Conservation (phyloP, 1,284 basidiomycete genomes). For the Polyporus tsugae region DNA sequence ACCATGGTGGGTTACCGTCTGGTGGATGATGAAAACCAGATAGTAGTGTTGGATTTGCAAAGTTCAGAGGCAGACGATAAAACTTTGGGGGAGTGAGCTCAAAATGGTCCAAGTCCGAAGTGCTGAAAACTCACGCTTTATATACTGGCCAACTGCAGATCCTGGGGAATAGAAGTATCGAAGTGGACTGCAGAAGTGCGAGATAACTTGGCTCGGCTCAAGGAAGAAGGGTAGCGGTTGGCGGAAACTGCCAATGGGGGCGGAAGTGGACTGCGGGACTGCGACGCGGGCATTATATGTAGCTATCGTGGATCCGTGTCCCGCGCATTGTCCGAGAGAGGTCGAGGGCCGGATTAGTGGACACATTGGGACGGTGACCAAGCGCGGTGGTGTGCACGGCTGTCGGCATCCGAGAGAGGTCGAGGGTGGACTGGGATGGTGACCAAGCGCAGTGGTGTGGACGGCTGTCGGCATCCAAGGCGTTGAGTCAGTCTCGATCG, state of each 20-base stretch:
- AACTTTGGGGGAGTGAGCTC: not conserved
- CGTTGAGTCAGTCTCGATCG: conserved; percentile 17
- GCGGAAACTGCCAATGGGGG: not conserved
- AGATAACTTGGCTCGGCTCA: not conserved
- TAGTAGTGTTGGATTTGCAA: not conserved
- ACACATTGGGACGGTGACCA: conserved; percentile 20
- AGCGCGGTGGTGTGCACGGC: not conserved
- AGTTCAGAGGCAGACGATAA: not conserved
- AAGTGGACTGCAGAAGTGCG: not conserved
- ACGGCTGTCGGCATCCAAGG: conserved; percentile 23
- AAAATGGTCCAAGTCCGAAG: not conserved
- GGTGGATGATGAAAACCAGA: not conserved
- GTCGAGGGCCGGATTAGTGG: conserved; percentile 10
- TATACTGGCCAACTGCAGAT: not conserved
- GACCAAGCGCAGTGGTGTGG: conserved; percentile 25
- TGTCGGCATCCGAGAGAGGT: not conserved
- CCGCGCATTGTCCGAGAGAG: conserved; percentile 16
- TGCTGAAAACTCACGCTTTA: not conserved
- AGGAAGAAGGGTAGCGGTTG: not conserved
- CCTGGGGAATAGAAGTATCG: not conserved
- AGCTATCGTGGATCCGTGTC: conserved; percentile 5
- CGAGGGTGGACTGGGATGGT: conserved; percentile 9
- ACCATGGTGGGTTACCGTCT: conserved; percentile 26
- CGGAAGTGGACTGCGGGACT: not conserved
- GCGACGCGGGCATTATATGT: conserved; percentile 5